These are phyloP conservation scores for Pyropia yezoensis DNA, from an alignment of 23 red algal species.

Conservation along the genomic window DNA sequence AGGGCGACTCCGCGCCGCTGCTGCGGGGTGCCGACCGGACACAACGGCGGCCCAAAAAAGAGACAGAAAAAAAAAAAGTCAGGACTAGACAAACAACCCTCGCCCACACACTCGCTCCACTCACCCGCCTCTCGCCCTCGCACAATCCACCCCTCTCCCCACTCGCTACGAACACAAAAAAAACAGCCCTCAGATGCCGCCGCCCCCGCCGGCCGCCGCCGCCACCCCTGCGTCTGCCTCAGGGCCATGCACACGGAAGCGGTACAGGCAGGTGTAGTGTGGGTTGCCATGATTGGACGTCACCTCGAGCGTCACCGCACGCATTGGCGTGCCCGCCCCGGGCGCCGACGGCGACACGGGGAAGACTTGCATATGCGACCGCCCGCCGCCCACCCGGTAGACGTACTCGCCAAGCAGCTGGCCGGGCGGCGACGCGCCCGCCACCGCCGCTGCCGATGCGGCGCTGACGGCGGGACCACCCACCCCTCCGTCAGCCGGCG, in stretches of 20 bases:
- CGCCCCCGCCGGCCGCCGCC: too few species aligned
- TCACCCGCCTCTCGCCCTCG: too few species aligned
- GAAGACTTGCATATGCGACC: constrained; percentile 44
- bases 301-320: constrained; percentile 43
- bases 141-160: too few species aligned
- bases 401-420: constrained; percentile 43
- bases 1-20: too few species aligned
- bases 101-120: too few species aligned
- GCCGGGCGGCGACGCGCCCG: background rate
- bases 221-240: background rate
- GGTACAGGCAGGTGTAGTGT: constrained; percentile 48
- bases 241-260: constrained; percentile 55
- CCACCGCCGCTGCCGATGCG: background rate
- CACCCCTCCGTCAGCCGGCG: too few species aligned
- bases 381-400: constrained; percentile 23
- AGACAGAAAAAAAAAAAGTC: too few species aligned
- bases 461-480: background rate
- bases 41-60: too few species aligned
- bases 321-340: background rate
- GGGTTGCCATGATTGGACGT: constrained; percentile 50
- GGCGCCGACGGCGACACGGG: constrained; percentile 2
- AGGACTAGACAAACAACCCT: too few species aligned
- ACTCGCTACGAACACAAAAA: too few species aligned
- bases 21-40: too few species aligned
- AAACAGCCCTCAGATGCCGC: too few species aligned